Percentiles rank a stretch among this genome's conserved stretches.
Conservation (phyloP, 2,329 filamentous ascomycete species). For the Ramichloridium luteum region DNA sequence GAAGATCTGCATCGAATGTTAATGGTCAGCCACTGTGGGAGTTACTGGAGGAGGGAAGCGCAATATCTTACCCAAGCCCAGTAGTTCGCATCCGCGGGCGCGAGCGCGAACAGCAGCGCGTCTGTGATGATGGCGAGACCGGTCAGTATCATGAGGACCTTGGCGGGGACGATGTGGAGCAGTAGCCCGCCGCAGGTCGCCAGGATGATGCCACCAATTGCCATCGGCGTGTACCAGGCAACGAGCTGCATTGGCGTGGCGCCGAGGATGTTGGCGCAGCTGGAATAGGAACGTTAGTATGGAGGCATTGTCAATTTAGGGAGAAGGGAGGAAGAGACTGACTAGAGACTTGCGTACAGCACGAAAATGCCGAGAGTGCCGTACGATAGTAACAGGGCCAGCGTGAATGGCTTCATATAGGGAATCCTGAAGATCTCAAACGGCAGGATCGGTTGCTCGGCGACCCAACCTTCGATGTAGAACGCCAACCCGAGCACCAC, state of each 20-base stretch:
- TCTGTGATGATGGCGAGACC: constrained; percentile 46
- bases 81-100: constrained; percentile 45
- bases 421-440: constrained; percentile 56
- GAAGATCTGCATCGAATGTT: no score
- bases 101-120: constrained; percentile 51
- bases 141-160: constrained; percentile 46
- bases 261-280: constrained; percentile 48
- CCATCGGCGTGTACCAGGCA: constrained; percentile 57
- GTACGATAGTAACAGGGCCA: constrained; percentile 53
- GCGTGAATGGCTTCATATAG: constrained; percentile 52
- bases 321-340: constrained; percentile 21
- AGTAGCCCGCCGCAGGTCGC: constrained; percentile 51
- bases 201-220: constrained; percentile 54
- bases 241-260: constrained; percentile 51
- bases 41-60: no score
- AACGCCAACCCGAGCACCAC: constrained; percentile 48
- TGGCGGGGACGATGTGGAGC: constrained; percentile 54
- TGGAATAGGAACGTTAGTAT: constrained; percentile 17
- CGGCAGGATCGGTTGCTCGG: constrained; percentile 56
- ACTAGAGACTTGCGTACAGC: constrained; percentile 59
- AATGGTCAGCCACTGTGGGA: no score
- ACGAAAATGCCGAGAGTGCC: constrained; percentile 57
- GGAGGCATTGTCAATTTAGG: constrained; percentile 1
- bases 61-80: no score
- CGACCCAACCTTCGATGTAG: constrained; percentile 62